Evolutionary conservation across 164 flowering plant species (phyloP).

Genomic region (Annona squamosa): DNA sequence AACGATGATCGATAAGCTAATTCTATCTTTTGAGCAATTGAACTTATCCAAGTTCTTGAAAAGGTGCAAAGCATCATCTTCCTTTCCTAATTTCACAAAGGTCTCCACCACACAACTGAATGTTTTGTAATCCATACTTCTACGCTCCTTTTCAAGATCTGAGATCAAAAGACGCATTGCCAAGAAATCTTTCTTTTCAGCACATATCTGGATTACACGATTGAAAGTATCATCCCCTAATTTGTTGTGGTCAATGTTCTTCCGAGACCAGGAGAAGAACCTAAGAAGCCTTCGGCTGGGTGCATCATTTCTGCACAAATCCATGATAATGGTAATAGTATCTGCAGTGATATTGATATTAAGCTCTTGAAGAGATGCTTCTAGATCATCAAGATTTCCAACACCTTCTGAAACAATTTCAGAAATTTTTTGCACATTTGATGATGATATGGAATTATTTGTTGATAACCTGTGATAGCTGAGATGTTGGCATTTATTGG

Average conservation of each 20-base stretch:
- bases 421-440: slow-evolving; percentile 31
- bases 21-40: slow-evolving; percentile 43
- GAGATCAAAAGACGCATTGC: slow-evolving; percentile 53
- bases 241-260: slow-evolving; percentile 11
- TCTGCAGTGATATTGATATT: slow-evolving; percentile 27
- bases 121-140: slow-evolving; percentile 45
- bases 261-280: slow-evolving; percentile 64
- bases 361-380: slow-evolving; percentile 35
- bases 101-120: slow-evolving; percentile 51
- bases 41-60: slow-evolving; percentile 66
- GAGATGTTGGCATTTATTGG: background rate
- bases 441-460: background rate
- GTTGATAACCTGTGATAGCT: background rate
- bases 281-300: slow-evolving; percentile 61
- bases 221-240: slow-evolving; percentile 42
- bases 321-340: slow-evolving; percentile 40
- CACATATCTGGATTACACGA: slow-evolving; percentile 38
- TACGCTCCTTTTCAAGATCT: slow-evolving; percentile 41
- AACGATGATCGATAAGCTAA: slow-evolving; percentile 43
- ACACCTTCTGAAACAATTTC: slow-evolving; percentile 32
- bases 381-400: slow-evolving; percentile 66
- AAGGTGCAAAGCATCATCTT: slow-evolving; percentile 63
- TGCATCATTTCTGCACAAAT: slow-evolving; percentile 45
- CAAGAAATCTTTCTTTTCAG: slow-evolving; percentile 45
- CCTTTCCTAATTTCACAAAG: slow-evolving; percentile 52